Percentiles rank a stretch among this genome's conserved stretches.
Evolutionary conservation across 2,329 filamentous ascomycete genomes (phyloP).

Genomic region (Fusarium sp.): DNA sequence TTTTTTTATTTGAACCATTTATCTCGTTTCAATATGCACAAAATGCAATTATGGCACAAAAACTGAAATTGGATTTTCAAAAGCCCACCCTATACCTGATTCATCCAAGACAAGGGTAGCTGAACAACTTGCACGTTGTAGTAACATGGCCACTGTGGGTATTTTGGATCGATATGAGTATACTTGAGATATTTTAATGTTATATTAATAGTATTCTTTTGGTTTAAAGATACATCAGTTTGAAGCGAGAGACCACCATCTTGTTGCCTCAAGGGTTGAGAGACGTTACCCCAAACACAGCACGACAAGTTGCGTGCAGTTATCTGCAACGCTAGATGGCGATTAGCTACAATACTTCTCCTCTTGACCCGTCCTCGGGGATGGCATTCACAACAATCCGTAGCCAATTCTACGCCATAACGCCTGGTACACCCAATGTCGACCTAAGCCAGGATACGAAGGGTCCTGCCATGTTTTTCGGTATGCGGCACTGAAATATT

Average conservation of each 20-base stretch:
- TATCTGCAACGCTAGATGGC: background rate
- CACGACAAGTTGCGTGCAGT: background rate
- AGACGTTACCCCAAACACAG: background rate
- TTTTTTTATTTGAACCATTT: background rate
- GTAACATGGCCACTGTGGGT: background rate
- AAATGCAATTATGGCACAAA: background rate
- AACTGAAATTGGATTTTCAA: background rate
- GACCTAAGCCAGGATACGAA: constrained; percentile 15
- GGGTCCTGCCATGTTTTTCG: background rate
- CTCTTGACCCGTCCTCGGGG: background rate
- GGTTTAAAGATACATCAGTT: background rate
- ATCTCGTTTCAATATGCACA: background rate
- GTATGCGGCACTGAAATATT: background rate
- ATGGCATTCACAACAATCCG: constrained; percentile 6
- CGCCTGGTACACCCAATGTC: constrained; percentile 26
- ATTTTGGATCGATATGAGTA: background rate
- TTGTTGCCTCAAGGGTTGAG: background rate
- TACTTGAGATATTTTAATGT: background rate
- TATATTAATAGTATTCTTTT: background rate
- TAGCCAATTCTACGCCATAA: constrained; percentile 37
- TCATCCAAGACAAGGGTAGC: background rate
- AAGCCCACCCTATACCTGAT: constrained; percentile 4
- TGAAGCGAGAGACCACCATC: background rate
- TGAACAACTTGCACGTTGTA: background rate
- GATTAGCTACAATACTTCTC: background rate